phyloP scores from a whole-genome alignment of 2,329 filamentous ascomycete species.

The Cladosporium halotolerans region DNA sequence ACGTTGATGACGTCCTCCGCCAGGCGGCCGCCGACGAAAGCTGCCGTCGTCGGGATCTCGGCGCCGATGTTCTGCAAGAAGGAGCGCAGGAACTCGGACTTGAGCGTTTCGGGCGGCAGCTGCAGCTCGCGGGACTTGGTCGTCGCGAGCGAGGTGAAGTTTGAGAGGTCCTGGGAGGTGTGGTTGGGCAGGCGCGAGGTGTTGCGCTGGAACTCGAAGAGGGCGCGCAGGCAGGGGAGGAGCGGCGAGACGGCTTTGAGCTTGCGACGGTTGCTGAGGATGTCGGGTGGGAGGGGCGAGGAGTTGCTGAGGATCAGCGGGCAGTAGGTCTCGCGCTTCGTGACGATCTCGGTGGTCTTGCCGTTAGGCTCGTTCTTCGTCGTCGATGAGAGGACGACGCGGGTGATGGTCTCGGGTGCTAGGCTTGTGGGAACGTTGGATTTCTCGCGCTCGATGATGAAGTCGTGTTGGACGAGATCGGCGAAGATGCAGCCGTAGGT shows the following conservation, averaged over 20 bases:
- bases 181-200: constrained; percentile 39
- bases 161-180: constrained; percentile 60
- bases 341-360: constrained; percentile 76
- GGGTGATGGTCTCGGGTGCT: constrained; percentile 69
- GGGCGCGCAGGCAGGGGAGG: constrained; percentile 76
- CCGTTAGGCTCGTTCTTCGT: constrained; percentile 59
- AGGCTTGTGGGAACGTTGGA: constrained; percentile 58
- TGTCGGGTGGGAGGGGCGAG: constrained; percentile 63
- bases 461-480: constrained; percentile 85
- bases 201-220: constrained; percentile 73
- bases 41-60: constrained; percentile 80
- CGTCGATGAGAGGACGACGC: constrained; percentile 65
- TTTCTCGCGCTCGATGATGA: constrained; percentile 76
- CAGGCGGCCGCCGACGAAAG: constrained; percentile 81
- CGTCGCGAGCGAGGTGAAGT: constrained; percentile 72
- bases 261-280: constrained; percentile 61
- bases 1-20: constrained; percentile 98
- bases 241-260: constrained; percentile 72
- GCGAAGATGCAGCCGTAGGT: constrained; percentile 94
- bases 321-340: constrained; percentile 84
- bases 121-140: constrained; percentile 65
- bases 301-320: constrained; percentile 81
- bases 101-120: constrained; percentile 40
- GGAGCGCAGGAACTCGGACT: constrained; percentile 61
- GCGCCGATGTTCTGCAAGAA: constrained; percentile 82